A percentile compares a stretch with the other conserved stretches of the same genome.
Evolutionary conservation across 192 early-diverging fungal genomes (phyloP).

Genomic region (Gonapodya sp.): DNA sequence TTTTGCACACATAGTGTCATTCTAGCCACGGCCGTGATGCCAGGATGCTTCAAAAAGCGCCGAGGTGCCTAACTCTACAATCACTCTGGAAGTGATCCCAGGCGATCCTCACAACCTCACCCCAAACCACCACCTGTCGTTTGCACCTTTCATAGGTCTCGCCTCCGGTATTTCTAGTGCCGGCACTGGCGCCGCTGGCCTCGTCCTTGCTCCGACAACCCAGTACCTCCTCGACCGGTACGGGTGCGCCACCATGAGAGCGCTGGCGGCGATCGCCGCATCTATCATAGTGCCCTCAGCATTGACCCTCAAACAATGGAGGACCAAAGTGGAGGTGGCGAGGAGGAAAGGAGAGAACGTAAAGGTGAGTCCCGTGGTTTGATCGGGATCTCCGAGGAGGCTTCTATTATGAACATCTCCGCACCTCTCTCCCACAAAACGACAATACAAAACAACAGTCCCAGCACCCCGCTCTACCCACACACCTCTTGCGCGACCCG

Average conservation of each 20-base stretch:
- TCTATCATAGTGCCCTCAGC: background rate
- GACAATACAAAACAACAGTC: no score
- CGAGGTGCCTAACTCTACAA: no score
- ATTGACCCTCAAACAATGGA: background rate
- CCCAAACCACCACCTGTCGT: no score
- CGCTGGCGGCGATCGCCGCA: background rate
- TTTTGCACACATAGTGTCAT: no score
- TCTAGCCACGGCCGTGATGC: constrained; percentile 44
- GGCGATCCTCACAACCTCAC: no score
- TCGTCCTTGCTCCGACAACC: constrained; percentile 32
- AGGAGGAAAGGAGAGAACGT: background rate
- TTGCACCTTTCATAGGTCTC: no score
- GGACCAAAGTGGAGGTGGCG: background rate
- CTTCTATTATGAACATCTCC: background rate
- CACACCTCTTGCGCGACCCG: background rate
- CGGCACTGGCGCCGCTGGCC: background rate
- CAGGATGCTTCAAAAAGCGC: constrained; percentile 51
- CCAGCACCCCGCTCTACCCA: background rate
- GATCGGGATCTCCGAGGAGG: background rate
- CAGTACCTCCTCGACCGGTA: constrained; percentile 6
- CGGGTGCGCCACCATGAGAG: background rate
- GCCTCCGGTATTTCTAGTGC: constrained; percentile 40
- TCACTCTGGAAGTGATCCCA: no score
- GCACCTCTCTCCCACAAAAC: background rate
- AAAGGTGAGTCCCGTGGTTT: background rate